A percentile compares a stretch with the other conserved stretches of the same genome.
Conservation (phyloP, 176 grass and related monocot species). For the Eremochloa ophiuroides region DNA sequence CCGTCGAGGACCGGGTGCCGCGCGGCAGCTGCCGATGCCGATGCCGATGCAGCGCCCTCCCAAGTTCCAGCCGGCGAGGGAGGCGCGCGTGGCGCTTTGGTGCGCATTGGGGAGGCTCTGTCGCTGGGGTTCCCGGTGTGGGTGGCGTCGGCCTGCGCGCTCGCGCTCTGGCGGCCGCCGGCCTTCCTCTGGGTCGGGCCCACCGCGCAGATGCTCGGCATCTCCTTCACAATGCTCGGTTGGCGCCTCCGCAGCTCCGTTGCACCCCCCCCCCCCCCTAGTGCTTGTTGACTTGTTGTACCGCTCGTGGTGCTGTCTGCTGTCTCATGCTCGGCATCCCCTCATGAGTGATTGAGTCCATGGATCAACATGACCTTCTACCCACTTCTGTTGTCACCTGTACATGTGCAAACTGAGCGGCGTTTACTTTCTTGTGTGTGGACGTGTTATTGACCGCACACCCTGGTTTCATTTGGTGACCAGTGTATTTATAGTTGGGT, state of each 20-base stretch:
- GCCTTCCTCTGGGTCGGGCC: conserved; percentile 69
- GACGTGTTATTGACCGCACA: not conserved
- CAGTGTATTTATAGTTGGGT: not conserved
- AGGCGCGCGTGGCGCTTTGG: conserved; percentile 7
- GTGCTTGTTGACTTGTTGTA: not conserved
- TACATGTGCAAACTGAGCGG: not conserved
- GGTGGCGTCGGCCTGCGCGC: conserved; percentile 55
- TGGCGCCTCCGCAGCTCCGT: not conserved
- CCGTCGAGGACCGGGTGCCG: not conserved
- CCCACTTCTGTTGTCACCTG: not conserved
- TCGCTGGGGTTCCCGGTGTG: conserved; percentile 85
- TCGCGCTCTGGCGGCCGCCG: conserved; percentile 62
- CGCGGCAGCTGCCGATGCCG: conserved; percentile 13
- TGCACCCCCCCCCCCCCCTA: not conserved
- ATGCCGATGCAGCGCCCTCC: conserved; percentile 9
- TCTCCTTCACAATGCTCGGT: conserved; percentile 91
- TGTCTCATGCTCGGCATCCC: no score
- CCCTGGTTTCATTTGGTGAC: not conserved
- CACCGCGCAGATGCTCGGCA: conserved; percentile 49
- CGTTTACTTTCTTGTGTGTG: not conserved
- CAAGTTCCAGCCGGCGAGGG: not conserved
- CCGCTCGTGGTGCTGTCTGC: not conserved
- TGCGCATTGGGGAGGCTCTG: conserved; percentile 53
- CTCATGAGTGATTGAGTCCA: no score
- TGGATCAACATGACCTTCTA: not conserved